Percentiles rank a stretch among this genome's conserved stretches.
Conservation (phyloP, 1,284 basidiomycete species). For the Naganishia liquefaciens region DNA sequence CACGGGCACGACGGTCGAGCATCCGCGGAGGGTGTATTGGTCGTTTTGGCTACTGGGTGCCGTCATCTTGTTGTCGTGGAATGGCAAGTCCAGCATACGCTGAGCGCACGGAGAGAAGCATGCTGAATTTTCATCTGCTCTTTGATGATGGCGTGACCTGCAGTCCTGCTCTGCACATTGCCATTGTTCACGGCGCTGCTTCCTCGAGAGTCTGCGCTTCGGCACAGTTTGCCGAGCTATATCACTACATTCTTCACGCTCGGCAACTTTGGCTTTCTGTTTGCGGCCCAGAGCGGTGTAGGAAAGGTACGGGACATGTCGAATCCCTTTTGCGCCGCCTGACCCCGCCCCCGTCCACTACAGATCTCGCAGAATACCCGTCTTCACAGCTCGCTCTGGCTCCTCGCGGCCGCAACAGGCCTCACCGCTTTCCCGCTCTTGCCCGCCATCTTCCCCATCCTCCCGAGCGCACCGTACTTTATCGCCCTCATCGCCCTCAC, state of each 20-base stretch:
- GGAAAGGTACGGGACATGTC: slow-evolving; percentile 40
- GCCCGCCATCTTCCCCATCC: slow-evolving; percentile 42
- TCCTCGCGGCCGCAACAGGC: slow-evolving; percentile 40
- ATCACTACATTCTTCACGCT: slow-evolving; percentile 50
- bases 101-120: too few relatives aligned
- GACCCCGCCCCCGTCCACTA: too few relatives aligned
- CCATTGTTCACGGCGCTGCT: slow-evolving; percentile 47
- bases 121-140: too few relatives aligned
- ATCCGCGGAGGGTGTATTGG: slow-evolving; percentile 29
- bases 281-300: slow-evolving; percentile 48
- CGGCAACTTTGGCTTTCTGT: slow-evolving; percentile 51
- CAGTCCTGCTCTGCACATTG: slow-evolving; percentile 52
- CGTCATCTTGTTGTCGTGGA: slow-evolving; percentile 51
- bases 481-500: slow-evolving; percentile 42
- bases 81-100: slow-evolving; percentile 44
- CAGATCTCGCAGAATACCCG: slow-evolving; percentile 44
- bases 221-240: slow-evolving; percentile 46
- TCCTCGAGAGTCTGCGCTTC: slow-evolving; percentile 36
- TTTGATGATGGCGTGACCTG: too few relatives aligned
- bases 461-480: slow-evolving; percentile 42
- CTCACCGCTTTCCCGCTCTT: slow-evolving; percentile 47
- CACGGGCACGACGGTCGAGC: slow-evolving; percentile 42
- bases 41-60: slow-evolving; percentile 52
- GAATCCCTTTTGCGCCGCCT: too few relatives aligned
- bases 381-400: slow-evolving; percentile 44